Percentiles rank a stretch among this genome's conserved stretches.
phyloP scores from a whole-genome alignment of 306 rosid genomes.

The Quercus alba region DNA sequence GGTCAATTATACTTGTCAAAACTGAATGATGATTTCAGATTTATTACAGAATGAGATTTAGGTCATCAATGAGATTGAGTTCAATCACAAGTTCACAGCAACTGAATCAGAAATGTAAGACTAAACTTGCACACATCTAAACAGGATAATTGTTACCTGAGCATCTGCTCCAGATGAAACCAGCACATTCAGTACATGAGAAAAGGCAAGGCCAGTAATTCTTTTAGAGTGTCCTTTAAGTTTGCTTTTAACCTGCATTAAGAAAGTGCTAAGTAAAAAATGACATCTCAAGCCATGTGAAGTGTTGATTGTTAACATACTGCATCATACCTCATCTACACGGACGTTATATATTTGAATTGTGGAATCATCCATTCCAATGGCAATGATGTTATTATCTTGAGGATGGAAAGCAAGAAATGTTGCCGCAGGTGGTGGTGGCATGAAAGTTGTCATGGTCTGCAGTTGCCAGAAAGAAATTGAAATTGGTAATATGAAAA shows the following conservation, averaged over 20 bases:
- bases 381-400: slow-evolving; percentile 94
- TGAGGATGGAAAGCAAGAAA: slow-evolving; percentile 98
- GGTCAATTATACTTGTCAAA: neutral
- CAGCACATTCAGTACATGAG: slow-evolving; percentile 76
- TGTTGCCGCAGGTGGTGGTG: slow-evolving; percentile 97
- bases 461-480: slow-evolving; percentile 48
- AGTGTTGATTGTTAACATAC: slow-evolving; percentile 12
- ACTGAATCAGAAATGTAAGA: neutral
- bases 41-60: neutral
- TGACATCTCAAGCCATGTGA: slow-evolving; percentile 21
- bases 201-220: slow-evolving; percentile 93
- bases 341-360: slow-evolving; percentile 96
- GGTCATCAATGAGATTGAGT: neutral
- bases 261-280: slow-evolving; percentile 12
- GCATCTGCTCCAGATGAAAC: slow-evolving; percentile 98
- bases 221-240: slow-evolving; percentile 95
- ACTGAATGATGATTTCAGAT: neutral
- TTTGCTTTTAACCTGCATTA: slow-evolving; percentile 87
- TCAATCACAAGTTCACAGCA: neutral
- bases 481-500: slow-evolving; percentile 24
- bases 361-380: slow-evolving; percentile 97
- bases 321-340: slow-evolving; percentile 75
- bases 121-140: neutral
- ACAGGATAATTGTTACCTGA: slow-evolving; percentile 52
- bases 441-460: slow-evolving; percentile 99